A percentile compares a stretch with the other conserved stretches of the same genome.
Evolutionary conservation across 2,329 filamentous ascomycete species (phyloP).

Genomic region (Aspergillus fijiensis): DNA sequence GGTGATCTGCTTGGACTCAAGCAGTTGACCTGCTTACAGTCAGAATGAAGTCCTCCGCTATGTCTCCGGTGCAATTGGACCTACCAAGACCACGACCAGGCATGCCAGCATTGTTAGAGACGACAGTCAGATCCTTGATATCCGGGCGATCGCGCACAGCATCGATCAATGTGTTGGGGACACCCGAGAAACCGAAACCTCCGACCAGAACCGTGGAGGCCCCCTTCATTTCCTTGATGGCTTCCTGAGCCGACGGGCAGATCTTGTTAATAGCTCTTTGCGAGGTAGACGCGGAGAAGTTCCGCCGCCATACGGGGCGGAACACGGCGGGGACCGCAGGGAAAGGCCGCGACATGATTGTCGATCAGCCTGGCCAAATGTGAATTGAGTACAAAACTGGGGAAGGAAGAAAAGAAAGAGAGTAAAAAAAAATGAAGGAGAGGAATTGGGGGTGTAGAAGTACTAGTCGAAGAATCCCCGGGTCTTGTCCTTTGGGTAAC

Average conservation of each 20-base stretch:
- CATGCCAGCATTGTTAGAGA: conserved; percentile 80
- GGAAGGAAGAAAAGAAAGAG: conserved; percentile 6
- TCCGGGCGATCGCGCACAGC: conserved; percentile 62
- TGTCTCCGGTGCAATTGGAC: not conserved
- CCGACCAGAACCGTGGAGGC: conserved; percentile 70
- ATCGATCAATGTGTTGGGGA: conserved; percentile 52
- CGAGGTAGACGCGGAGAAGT: conserved; percentile 65
- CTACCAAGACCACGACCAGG: conserved; percentile 69
- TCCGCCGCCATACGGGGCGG: conserved; percentile 45
- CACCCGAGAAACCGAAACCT: conserved; percentile 75
- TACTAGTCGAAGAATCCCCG: conserved; percentile 5
- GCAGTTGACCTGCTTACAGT: conserved; percentile 58
- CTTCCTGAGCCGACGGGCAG: conserved; percentile 66
- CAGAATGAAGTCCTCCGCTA: not conserved
- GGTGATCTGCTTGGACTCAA: conserved; percentile 69
- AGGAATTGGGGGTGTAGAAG: conserved; percentile 17
- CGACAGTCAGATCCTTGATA: conserved; percentile 65
- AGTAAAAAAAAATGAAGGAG: conserved; percentile 10
- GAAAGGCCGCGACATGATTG: conserved; percentile 30
- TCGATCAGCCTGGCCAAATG: conserved; percentile 15
- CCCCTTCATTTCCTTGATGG: conserved; percentile 70
- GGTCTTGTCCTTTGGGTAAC: not conserved
- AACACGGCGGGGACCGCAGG: conserved; percentile 31
- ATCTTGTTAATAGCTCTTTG: conserved; percentile 72
- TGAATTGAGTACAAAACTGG: conserved; percentile 7